Evolutionary conservation across 768 basidiomycete genomes (phyloP).

Genomic region (Pleurotus platypus): DNA sequence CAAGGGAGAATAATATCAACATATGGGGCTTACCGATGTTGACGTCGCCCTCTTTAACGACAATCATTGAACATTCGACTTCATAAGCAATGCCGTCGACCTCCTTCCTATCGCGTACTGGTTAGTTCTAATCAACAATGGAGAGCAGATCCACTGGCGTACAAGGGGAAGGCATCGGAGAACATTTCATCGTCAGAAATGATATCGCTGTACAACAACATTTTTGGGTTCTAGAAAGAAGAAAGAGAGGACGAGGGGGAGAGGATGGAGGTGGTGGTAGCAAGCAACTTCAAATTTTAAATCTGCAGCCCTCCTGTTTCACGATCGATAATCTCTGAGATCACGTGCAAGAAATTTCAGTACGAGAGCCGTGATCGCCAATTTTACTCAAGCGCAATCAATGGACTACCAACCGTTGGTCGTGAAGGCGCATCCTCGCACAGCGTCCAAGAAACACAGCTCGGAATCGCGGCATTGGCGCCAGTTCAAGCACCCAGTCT

Average conservation of each 20-base stretch:
- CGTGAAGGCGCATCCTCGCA: slow-evolving; percentile 56
- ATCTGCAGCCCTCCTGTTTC: slow-evolving; percentile 11
- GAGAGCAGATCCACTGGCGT: slow-evolving; percentile 22
- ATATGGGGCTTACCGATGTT: slow-evolving; percentile 66
- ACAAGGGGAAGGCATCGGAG: slow-evolving; percentile 92
- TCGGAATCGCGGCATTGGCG: slow-evolving; percentile 85
- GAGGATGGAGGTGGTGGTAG: slow-evolving; percentile 16
- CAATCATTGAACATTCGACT: slow-evolving; percentile 75
- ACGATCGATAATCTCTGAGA: slow-evolving; percentile 36
- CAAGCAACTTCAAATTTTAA: slow-evolving; percentile 11
- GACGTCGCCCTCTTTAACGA: slow-evolving; percentile 73
- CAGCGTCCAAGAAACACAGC: slow-evolving; percentile 54
- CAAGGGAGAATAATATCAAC: slow-evolving; percentile 14
- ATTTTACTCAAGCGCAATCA: slow-evolving; percentile 15
- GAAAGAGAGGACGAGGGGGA: slow-evolving; percentile 14
- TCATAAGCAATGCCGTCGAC: slow-evolving; percentile 82
- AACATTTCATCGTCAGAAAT: slow-evolving; percentile 87
- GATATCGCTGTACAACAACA: slow-evolving; percentile 76
- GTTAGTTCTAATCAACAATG: slow-evolving; percentile 9
- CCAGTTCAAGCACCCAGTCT: slow-evolving; percentile 85
- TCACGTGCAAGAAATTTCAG: slow-evolving; percentile 14
- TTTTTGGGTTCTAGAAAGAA: slow-evolving; percentile 26
- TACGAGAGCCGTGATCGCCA: slow-evolving; percentile 17
- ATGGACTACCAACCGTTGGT: slow-evolving; percentile 85
- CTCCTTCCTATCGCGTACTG: slow-evolving; percentile 49